These are phyloP conservation scores for Linnemannia schmuckeri DNA, from an alignment of 192 early-diverging fungal species.

Conservation along the genomic window DNA sequence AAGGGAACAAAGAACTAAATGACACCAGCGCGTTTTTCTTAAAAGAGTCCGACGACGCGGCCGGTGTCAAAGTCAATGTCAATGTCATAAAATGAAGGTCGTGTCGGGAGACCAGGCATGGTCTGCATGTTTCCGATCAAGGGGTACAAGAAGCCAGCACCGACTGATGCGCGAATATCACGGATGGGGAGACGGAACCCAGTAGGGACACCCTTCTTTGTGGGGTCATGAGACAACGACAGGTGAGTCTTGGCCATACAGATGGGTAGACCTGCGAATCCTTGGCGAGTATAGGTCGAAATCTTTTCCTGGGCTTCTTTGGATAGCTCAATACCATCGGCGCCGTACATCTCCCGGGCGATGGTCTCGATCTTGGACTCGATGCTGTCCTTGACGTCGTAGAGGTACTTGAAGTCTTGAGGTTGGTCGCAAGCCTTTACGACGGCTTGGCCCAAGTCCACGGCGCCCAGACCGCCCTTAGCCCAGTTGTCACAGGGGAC, in stretches of 20 bases:
- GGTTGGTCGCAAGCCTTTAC: constrained; percentile 74
- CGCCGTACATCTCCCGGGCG: constrained; percentile 94
- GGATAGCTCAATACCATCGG: constrained; percentile 89
- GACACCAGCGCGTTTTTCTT: constrained; percentile 22
- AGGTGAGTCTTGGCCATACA: constrained; percentile 99
- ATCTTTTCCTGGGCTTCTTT: constrained; percentile 91
- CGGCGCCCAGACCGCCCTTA: constrained; percentile 89
- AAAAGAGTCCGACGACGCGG: constrained; percentile 89
- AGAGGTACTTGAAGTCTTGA: constrained; percentile 86
- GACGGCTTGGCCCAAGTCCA: constrained; percentile 90
- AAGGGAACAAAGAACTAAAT: not conserved
- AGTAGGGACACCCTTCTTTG: constrained; percentile 92
- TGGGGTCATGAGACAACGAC: constrained; percentile 92
- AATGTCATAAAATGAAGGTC: constrained; percentile 96
- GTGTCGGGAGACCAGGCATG: constrained; percentile 96
- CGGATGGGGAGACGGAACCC: constrained; percentile 94
- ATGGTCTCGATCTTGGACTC: constrained; percentile 94
- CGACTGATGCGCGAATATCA: constrained; percentile 94
- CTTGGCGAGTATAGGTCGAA: constrained; percentile 86
- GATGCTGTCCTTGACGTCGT: constrained; percentile 84
- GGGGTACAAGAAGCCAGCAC: constrained; percentile 98
- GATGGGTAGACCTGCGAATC: constrained; percentile 91
- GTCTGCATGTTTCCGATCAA: constrained; percentile 97
- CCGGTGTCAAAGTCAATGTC: constrained; percentile 91
- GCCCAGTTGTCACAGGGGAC: constrained; percentile 96